These are phyloP conservation scores for Sorghum bicolor DNA, from an alignment of 176 grass and related monocot genomes.

Conservation along the genomic window DNA sequence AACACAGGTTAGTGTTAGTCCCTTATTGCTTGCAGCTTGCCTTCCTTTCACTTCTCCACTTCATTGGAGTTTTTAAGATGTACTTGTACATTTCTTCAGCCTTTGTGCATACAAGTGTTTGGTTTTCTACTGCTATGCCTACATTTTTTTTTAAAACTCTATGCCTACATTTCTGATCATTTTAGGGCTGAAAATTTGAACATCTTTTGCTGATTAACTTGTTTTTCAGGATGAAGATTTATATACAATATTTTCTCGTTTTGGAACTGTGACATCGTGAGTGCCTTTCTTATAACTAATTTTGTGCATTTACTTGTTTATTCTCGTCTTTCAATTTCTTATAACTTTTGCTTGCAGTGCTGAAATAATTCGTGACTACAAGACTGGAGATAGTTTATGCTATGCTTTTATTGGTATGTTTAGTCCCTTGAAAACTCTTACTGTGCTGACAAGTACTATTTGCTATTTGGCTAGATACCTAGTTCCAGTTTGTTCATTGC, in stretches of 20 bases:
- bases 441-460: neutral
- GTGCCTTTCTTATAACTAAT: conserved; percentile 33
- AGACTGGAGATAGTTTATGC: conserved; percentile 94
- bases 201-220: neutral
- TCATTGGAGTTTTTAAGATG: neutral
- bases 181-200: neutral
- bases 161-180: neutral
- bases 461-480: conserved; percentile 22
- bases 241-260: conserved; percentile 94
- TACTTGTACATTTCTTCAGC: neutral
- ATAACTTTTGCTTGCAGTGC: conserved; percentile 49
- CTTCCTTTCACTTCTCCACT: neutral
- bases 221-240: conserved; percentile 89
- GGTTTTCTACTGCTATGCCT: neutral
- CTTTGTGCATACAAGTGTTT: neutral
- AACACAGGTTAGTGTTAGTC: conserved; percentile 69
- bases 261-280: conserved; percentile 91
- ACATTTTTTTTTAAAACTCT: no score
- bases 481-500: conserved; percentile 10
- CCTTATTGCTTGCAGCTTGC: neutral
- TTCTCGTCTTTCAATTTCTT: conserved; percentile 13
- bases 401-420: conserved; percentile 78
- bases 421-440: neutral
- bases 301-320: conserved; percentile 22
- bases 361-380: conserved; percentile 91